These are phyloP conservation scores for Backusella morwellensis DNA, from an alignment of 192 early-diverging fungal genomes.

Conservation along the genomic window DNA sequence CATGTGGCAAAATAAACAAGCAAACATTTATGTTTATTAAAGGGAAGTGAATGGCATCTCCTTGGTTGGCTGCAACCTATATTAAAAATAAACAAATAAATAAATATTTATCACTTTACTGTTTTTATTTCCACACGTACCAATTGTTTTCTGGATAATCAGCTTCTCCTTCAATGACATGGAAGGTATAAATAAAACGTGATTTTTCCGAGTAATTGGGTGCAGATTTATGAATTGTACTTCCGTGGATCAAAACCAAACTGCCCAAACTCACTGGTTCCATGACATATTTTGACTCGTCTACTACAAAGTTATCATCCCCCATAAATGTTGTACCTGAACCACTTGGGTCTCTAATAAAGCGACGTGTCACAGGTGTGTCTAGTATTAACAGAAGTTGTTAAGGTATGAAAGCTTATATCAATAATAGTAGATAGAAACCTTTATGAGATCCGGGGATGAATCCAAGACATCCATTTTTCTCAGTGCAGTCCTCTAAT, in stretches of 20 bases:
- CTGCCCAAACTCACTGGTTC: constrained; percentile 66
- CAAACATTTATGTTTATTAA: neutral
- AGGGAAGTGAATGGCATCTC: constrained; percentile 10
- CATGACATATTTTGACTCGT: constrained; percentile 51
- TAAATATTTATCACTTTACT: neutral
- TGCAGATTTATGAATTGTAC: constrained; percentile 79
- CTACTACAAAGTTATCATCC: constrained; percentile 36
- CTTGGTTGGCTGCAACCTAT: constrained; percentile 15
- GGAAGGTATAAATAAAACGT: constrained; percentile 95
- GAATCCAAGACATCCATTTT: constrained; percentile 88
- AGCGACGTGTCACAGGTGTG: constrained; percentile 58
- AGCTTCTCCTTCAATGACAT: constrained; percentile 78
- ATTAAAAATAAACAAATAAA: constrained; percentile 1
- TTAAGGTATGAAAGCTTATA: neutral
- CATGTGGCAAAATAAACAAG: neutral
- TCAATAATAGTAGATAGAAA: constrained; percentile 4
- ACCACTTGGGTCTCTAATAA: constrained; percentile 55
- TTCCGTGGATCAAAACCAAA: constrained; percentile 89
- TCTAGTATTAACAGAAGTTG: constrained; percentile 22
- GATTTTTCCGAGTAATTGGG: constrained; percentile 75
- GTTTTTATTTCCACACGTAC: constrained; percentile 33
- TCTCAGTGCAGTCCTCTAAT: constrained; percentile 83
- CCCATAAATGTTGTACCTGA: constrained; percentile 61
- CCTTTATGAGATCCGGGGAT: constrained; percentile 81
- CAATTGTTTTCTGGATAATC: constrained; percentile 81